Evolutionary conservation across 306 rosid genomes (phyloP).

Genomic region (Citrullus colocynthis): DNA sequence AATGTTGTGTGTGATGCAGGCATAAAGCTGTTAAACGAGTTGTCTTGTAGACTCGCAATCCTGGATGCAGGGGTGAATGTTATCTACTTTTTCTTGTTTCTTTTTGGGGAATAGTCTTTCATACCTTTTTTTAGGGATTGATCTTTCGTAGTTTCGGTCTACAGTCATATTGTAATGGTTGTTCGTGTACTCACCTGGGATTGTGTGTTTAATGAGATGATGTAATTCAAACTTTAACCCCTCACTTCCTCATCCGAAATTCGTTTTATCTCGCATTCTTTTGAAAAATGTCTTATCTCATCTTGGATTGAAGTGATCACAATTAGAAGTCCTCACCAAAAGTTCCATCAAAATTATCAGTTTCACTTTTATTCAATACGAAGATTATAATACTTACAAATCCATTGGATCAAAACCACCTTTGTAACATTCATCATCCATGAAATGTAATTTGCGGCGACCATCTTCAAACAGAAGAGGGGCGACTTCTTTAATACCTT

Average conservation of each 20-base stretch:
- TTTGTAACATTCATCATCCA: constrained; percentile 28
- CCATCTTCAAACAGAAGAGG: constrained; percentile 52
- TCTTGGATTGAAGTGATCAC: background rate
- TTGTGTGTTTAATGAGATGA: background rate
- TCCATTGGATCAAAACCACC: constrained; percentile 30
- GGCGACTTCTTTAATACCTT: constrained; percentile 37
- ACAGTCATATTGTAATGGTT: background rate
- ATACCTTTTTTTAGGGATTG: background rate
- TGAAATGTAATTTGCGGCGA: constrained; percentile 15
- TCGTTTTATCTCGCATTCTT: background rate
- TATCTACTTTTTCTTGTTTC: constrained; percentile 39
- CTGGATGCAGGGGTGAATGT: constrained; percentile 79
- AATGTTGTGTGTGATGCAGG: constrained; percentile 21
- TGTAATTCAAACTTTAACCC: background rate
- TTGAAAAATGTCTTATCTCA: background rate
- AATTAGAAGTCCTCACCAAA: no score
- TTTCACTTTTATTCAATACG: background rate
- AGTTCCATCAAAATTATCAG: background rate
- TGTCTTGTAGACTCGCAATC: constrained; percentile 28
- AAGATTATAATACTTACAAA: background rate
- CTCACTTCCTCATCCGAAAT: background rate
- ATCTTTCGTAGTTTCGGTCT: background rate
- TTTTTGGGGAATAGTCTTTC: constrained; percentile 2
- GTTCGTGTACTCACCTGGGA: background rate
- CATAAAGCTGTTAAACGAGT: constrained; percentile 28